phyloP scores from a whole-genome alignment of 2,329 filamentous ascomycete species.

The Fusarium aywerte region DNA sequence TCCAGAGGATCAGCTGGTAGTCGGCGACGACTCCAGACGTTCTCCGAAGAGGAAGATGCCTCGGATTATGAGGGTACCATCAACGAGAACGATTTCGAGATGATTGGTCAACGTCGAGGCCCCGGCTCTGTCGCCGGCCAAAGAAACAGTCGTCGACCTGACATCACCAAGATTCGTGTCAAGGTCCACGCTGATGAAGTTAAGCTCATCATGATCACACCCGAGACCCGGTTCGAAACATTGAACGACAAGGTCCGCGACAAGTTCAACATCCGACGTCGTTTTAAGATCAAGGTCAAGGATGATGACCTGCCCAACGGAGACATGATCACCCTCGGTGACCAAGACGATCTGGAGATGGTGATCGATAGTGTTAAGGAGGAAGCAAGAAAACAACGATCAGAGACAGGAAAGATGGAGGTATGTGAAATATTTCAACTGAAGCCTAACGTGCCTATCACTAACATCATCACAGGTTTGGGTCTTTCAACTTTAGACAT shows the following conservation, averaged over 20 bases:
- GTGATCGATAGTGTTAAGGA: conserved; percentile 76
- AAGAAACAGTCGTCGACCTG: conserved; percentile 68
- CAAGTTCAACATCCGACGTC: conserved; percentile 82
- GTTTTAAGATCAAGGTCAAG: conserved; percentile 88
- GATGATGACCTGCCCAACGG: conserved; percentile 81
- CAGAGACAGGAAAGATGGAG: conserved; percentile 94
- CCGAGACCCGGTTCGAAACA: conserved; percentile 77
- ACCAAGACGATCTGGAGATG: conserved; percentile 96
- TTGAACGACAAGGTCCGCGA: conserved; percentile 83
- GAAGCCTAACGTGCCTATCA: conserved; percentile 19
- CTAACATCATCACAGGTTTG: conserved; percentile 56
- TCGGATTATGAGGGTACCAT: conserved; percentile 74
- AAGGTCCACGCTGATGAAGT: conserved; percentile 95
- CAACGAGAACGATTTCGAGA: conserved; percentile 83
- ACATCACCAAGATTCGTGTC: conserved; percentile 82
- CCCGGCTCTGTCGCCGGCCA: conserved; percentile 61
- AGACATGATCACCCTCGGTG: conserved; percentile 97
- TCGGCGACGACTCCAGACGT: conserved; percentile 64
- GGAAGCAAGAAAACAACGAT: conserved; percentile 75
- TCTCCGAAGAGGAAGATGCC: conserved; percentile 85
- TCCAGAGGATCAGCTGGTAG: conserved; percentile 46
- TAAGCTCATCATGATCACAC: conserved; percentile 87
- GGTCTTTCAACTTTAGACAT: conserved; percentile 56
- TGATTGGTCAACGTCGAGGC: conserved; percentile 67
- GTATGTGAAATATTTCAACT: conserved; percentile 63